Base-by-base conservation (phyloP, 2,329 filamentous ascomycete genomes). In the Phaeosphaeria sp. region DNA sequence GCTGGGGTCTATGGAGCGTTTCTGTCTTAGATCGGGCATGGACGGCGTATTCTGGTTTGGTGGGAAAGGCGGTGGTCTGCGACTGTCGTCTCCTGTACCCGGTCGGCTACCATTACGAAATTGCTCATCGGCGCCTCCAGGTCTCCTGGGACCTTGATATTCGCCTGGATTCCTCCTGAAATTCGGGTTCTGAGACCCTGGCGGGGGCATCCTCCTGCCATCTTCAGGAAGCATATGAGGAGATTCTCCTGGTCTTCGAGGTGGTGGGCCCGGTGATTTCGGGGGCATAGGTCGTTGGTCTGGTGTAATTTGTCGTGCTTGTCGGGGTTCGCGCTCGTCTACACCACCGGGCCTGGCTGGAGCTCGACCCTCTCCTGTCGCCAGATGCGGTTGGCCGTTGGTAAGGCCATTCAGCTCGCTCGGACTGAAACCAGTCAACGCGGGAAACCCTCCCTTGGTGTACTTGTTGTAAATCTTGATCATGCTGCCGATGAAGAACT, bases 381-480 rank as follows among this genome's bases (percentile, higher is more conserved):
- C 73, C 6, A 69, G 57, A 22, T 74, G 69, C 11, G 73, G 71
- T 36, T 69, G 64, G n/a, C 69, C 66, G 48, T 90, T 90, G 33
- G 90, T 81, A 46, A 98, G 85, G 66, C 89, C 84, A 51, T 94
- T 91, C 59, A 90, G 82, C 78, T 97, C 93, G 59, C 85, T 86
- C 51, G 87, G 84, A 67, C 94, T 91, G 74, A 99, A 98, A 7
- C 94, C 94, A 54, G 86, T 81, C 51, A 99, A 83, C 57, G 90
- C 86, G 1, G 95, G 95, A 30, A 87, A 79, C 70, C 89, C 90
- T 13, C 68, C 68, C 56, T 72, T 72, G 0, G 95, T 98, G 74
- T 98, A 99, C 79, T 98, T 99, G 69, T 89, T 89, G 76, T 91
- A 99, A 65, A 99, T 97, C 78, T 98, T 99, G 72, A 98, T 88